Evolutionary conservation across 139 green algal species (phyloP), one percentile per base, ranked within the genome.

Genomic region (Protoeuglena noctilucae): DNA sequence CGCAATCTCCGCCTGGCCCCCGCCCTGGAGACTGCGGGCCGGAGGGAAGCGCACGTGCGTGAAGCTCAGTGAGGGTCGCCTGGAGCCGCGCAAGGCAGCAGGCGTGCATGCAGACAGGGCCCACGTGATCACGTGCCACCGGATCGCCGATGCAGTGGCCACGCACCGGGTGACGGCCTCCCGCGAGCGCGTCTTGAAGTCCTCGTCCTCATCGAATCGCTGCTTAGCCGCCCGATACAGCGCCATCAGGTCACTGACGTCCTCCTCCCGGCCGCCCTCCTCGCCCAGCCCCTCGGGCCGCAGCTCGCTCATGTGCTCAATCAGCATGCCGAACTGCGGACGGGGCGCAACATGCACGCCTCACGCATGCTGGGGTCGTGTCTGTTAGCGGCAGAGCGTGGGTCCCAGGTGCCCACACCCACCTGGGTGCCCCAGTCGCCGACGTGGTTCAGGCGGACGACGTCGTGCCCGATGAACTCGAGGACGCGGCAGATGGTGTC

Each of bases 301-400:
- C 40, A 66, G 62, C 49, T 93, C 84, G 2, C 60, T 56, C 29
- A 79, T 59, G 54, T 74, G 61, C 51, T 85, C 61, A 30, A 98
- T 98, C 6, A 98, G 77, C 91, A 98, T 98, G 31, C 91, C 91
- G 65, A 98, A 98, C 78, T 97, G 89, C n/a, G n/a, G n/a, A n/a
- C n/a, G n/a, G n/a, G 9, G 28, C 18, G n/a, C n/a, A n/a, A n/a
- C n/a, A n/a, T n/a, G n/a, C n/a, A n/a, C n/a, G n/a, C n/a, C n/a
- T n/a, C 18, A 54, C 16, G 18, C 18, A 16, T n/a, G 16, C 16
- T 54, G 16, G 16, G 18, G 18, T 26, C 18, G 23, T 17, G 16
- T 16, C 24, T 54, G 48, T 54, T 31, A 43, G 18, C 18, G 18
- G 48, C 23, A 54, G 48, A 26, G 18, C 16, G 54, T 73, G 65